Evolutionary conservation across 1,139 yeast species (phyloP).

Genomic region (Yarrowia galli): DNA sequence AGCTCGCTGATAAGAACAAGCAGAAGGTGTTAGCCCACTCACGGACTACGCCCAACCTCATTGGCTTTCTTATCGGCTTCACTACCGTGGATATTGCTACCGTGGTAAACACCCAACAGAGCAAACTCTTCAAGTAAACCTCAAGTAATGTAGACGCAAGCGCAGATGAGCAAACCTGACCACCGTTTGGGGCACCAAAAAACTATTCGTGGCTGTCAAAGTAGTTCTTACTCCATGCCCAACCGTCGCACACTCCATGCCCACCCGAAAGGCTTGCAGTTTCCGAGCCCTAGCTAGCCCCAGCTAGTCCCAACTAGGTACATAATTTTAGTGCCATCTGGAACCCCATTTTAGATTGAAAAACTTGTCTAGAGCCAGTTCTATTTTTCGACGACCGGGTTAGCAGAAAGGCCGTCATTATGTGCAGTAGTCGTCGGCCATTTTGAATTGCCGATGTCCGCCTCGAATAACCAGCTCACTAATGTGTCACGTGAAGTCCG

Average conservation of each 20-base stretch:
- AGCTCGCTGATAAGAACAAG: not conserved
- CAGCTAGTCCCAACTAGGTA: not conserved
- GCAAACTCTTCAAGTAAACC: too few species aligned
- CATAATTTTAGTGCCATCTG: not conserved
- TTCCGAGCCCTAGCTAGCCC: constrained; percentile 1
- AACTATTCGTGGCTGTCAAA: too few species aligned
- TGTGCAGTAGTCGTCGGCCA: constrained; percentile 1
- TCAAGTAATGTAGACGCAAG: too few species aligned
- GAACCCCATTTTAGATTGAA: not conserved
- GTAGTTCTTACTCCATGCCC: too few species aligned
- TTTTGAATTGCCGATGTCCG: not conserved
- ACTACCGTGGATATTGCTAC: too few species aligned
- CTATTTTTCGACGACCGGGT: not conserved
- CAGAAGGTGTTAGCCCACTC: not conserved
- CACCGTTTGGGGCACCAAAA: too few species aligned
- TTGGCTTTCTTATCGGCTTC: not conserved
- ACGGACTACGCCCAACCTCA: not conserved
- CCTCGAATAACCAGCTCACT: not conserved
- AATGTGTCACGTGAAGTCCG: not conserved
- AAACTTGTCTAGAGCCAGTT: not conserved
- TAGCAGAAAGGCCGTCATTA: not conserved
- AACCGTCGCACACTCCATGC: not conserved
- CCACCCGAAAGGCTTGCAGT: not conserved
- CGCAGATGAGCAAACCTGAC: too few species aligned
- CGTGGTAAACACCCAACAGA: not conserved